Base-by-base conservation (phyloP, 2,329 filamentous ascomycete genomes). In the Phialophora tarda region DNA sequence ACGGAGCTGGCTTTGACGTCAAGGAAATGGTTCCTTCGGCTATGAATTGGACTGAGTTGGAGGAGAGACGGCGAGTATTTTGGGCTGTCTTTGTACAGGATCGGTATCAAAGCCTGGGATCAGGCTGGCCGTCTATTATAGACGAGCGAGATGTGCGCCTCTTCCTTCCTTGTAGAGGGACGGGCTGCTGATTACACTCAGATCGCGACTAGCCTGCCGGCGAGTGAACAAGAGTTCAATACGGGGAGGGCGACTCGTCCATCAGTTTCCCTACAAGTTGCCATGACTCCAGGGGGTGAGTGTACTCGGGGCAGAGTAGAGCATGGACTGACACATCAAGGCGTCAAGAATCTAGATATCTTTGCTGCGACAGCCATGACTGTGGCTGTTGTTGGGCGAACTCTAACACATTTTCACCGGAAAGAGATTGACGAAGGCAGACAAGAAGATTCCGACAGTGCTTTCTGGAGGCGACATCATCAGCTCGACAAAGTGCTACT, bases 41-140 rank as follows among this genome's bases (percentile, higher is more conserved):
- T 69, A 47, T 69, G 69, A 73, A 34, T 34, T 79, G 77, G 77
- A 67, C 69, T 17, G 75, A 79, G 63, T 63, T 64, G 2, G 77
- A 79, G 64, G 77, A 79, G 58, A 71, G 76, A 8, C 65, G 77
- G n/a, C 71, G 77, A 10, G 73, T 78, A 0, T 79, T 79, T 64
- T 79, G 77, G 77, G 76, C 74, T 4, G 73, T 78, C 0, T 78
- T 79, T 50, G 56, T 78, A 2, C 75, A 78, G 72, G 77, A 79
- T 24, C 32, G 62, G 44, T 64, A 63, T 17, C 59, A 62, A 21
- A 62, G 59, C 23, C 30, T 62, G 12, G 38, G 48, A 24, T 62
- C 59, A 17, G 59, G 59, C n/a, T 62, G 59, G 59, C 59, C 59
- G 3, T 54, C 32, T 17, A 41, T 62, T 28, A 54, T 62, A 12